Conservation (phyloP, 805 yeast genomes). For the Ogataea saltuana region DNA sequence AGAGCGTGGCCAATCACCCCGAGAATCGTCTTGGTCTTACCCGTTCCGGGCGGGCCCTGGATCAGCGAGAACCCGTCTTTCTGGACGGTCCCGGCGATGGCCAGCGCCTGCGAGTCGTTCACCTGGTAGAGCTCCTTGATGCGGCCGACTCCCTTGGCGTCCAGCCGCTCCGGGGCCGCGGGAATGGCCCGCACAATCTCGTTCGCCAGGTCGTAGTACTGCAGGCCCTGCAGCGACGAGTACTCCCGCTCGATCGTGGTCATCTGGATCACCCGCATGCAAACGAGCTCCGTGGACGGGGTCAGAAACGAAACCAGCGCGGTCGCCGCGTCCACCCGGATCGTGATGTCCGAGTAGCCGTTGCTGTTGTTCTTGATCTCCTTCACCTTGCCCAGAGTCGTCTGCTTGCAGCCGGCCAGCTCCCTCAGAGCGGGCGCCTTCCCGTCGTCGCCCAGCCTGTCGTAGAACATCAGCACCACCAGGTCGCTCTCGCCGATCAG, state of each 20-base stretch:
- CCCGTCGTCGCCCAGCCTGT: slow-evolving; percentile 37
- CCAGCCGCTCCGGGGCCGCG: slow-evolving; percentile 40
- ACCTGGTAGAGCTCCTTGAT: slow-evolving; percentile 57
- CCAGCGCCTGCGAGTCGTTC: slow-evolving; percentile 88
- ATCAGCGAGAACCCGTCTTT: slow-evolving; percentile 81
- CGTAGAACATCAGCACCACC: slow-evolving; percentile 59
- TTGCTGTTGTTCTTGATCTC: slow-evolving; percentile 66
- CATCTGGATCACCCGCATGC: slow-evolving; percentile 80
- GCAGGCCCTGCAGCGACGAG: slow-evolving; percentile 77
- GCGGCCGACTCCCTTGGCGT: slow-evolving; percentile 39
- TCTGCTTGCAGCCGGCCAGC: slow-evolving; percentile 27
- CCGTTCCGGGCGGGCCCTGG: slow-evolving; percentile 99
- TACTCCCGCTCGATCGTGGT: slow-evolving; percentile 92
- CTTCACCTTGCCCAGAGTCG: slow-evolving; percentile 79
- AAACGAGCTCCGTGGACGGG: slow-evolving; percentile 64
- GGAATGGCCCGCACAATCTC: slow-evolving; percentile 71
- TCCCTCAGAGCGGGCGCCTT: slow-evolving; percentile 20
- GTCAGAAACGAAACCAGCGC: slow-evolving; percentile 56
- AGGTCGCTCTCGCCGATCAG: slow-evolving; percentile 73
- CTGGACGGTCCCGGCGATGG: slow-evolving; percentile 71
- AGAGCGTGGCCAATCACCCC: slow-evolving; percentile 84
- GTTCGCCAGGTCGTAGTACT: slow-evolving; percentile 74
- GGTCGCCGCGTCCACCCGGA: slow-evolving; percentile 60
- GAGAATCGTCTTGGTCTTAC: slow-evolving; percentile 94
- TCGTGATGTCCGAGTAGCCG: slow-evolving; percentile 71